These are phyloP conservation scores for Patellifolia procumbens DNA, from an alignment of 179 eudicot species.

Conservation along the genomic window DNA sequence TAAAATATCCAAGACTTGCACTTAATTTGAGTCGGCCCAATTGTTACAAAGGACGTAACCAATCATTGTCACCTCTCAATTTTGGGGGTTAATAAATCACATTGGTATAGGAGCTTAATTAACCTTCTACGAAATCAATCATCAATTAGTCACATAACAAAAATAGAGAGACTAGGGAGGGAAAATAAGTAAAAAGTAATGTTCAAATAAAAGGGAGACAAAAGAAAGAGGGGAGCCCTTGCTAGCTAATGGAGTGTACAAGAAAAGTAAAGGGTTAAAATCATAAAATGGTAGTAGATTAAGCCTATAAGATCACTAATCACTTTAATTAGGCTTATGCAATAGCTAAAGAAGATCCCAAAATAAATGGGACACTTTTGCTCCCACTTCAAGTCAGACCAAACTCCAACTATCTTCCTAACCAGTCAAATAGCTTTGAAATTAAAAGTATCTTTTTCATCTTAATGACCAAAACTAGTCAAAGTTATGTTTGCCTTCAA, in stretches of 20 bases:
- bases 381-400: conserved; percentile 21
- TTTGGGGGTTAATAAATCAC: no score
- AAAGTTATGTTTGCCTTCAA: not conserved
- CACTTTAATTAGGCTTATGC: not conserved
- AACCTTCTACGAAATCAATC: no score
- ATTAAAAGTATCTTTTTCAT: conserved; percentile 10
- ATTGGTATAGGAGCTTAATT: no score
- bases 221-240: not conserved
- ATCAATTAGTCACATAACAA: no score
- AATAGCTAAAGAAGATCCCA: not conserved
- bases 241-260: not conserved
- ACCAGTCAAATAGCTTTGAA: conserved; percentile 30
- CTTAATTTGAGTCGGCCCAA: no score
- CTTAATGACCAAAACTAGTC: conserved; percentile 16
- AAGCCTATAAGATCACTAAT: not conserved
- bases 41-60: no score
- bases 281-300: not conserved
- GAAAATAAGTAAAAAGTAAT: not conserved
- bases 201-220: not conserved
- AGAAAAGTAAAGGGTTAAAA: not conserved
- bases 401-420: conserved; percentile 22
- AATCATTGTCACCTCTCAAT: no score
- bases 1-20: no score
- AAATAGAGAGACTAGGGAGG: no score
- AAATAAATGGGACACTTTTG: not conserved